Evolutionary conservation across 2,329 filamentous ascomycete genomes (phyloP).

Genomic region (Fusarium secorum): DNA sequence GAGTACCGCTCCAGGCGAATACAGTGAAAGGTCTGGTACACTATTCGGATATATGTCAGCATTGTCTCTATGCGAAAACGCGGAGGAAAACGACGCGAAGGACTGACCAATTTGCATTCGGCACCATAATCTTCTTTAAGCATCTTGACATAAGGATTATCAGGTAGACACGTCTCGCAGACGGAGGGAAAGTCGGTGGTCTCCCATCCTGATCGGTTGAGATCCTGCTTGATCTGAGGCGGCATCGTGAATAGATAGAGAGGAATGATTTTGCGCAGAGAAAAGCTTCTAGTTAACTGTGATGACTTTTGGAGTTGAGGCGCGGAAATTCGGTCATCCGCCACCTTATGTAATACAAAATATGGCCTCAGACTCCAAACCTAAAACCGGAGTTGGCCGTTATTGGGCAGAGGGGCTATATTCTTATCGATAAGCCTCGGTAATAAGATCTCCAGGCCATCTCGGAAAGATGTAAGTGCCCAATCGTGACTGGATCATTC

Average conservation of each 20-base stretch:
- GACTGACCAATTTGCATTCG: conserved; percentile 73
- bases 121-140: conserved; percentile 95
- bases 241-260: conserved; percentile 63
- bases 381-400: conserved; percentile 22
- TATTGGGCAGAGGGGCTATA: conserved; percentile 14
- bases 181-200: conserved; percentile 89
- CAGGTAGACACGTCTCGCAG: conserved; percentile 91
- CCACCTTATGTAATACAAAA: conserved; percentile 40
- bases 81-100: neutral
- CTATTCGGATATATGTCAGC: conserved; percentile 32
- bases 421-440: conserved; percentile 42
- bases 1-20: conserved; percentile 93
- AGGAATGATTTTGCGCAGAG: conserved; percentile 30
- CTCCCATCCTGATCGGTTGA: conserved; percentile 96
- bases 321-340: conserved; percentile 40
- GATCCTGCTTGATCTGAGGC: conserved; percentile 93
- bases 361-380: conserved; percentile 12
- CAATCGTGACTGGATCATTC: neutral
- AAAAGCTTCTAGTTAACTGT: conserved; percentile 21
- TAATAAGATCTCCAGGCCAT: neutral
- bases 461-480: neutral
- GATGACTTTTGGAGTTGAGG: conserved; percentile 39
- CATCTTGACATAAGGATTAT: conserved; percentile 99
- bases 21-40: conserved; percentile 96
- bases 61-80: neutral